These are phyloP conservation scores for Exophiala lecanii-corni DNA, from an alignment of 2,329 filamentous ascomycete genomes.

Conservation along the genomic window DNA sequence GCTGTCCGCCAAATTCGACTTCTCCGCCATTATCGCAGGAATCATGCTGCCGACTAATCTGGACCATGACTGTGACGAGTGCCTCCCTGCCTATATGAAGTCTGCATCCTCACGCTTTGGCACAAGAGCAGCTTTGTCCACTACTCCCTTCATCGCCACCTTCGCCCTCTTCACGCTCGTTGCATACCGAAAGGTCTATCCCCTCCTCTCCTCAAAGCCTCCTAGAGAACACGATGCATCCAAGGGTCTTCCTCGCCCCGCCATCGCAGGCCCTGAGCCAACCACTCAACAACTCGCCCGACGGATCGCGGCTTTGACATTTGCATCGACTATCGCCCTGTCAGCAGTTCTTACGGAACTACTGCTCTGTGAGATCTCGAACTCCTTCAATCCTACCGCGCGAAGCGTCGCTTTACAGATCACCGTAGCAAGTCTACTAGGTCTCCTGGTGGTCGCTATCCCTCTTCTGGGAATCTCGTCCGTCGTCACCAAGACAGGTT, in stretches of 20 bases:
- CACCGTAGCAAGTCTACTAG: constrained; percentile 66
- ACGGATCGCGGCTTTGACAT: constrained; percentile 56
- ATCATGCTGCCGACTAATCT: constrained; percentile 21
- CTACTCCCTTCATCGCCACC: constrained; percentile 64
- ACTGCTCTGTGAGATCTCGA: constrained; percentile 78
- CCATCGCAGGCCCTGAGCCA: constrained; percentile 24
- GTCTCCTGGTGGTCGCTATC: constrained; percentile 68
- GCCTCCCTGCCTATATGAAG: constrained; percentile 23
- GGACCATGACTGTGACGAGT: constrained; percentile 29
- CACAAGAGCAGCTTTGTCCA: constrained; percentile 49
- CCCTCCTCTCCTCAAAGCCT: constrained; percentile 53
- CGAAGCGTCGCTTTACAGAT: constrained; percentile 63
- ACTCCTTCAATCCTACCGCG: constrained; percentile 64
- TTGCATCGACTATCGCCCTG: constrained; percentile 71
- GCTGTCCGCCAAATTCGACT: too few species aligned
- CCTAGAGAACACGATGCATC: constrained; percentile 10
- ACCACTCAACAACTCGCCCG: constrained; percentile 26
- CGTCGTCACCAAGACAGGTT: constrained; percentile 53
- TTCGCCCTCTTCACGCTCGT: constrained; percentile 61
- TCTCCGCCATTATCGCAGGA: too few species aligned
- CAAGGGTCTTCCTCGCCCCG: constrained; percentile 21
- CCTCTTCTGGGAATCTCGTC: constrained; percentile 75
- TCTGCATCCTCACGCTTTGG: constrained; percentile 16
- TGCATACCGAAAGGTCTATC: constrained; percentile 66
- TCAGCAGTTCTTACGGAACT: constrained; percentile 74